Evolutionary conservation across 208 protist species (phyloP), one percentile per base, ranked within the genome.

Genomic region (Trypanosoma melophagium): DNA sequence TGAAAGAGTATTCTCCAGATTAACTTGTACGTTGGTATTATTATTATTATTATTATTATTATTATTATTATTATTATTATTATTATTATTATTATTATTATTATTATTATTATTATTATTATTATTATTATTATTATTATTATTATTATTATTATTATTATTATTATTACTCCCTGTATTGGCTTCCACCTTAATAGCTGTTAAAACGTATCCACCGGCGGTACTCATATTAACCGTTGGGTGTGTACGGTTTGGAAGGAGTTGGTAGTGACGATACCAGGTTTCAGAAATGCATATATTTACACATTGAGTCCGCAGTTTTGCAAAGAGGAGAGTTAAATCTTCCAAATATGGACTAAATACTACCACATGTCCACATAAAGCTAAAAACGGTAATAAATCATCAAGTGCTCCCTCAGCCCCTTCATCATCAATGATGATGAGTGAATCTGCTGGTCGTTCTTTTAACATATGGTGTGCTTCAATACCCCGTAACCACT

Each of bases 241-340:
- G 64, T 98, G 96, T 17, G 96, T 97, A 47, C 96, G 89, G 53
- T 92, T 85, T 3, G 90, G 89, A 17, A 98, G 85, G 12, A 98
- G 84, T 74, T 98, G 96, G 57, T 98, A 89, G 68, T 96, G 84
- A 16, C 96, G 82, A 75, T 92, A 96, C 92, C 92, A 98, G 51
- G 92, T 97, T 68, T 98, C 94, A 2, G 76, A 89, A 47, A 98
- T 84, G 52, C 83, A 79, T 35, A 97, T 77, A 66, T 97, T 95
- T 2, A 94, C 80, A 64, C 84, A 92, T 22, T 90, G 74, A 22
- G 60, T 69, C 17, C 87, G 82, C 40, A 98, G 69, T 56, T 60
- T 66, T 21, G 60, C 25, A 56, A 93, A 96, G 21, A 94, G 69
- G 0, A 41, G 58, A 0, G 81, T 87, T 24, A 96, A 69, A 44